Percentiles rank a stretch among this genome's conserved stretches.
phyloP scores from a whole-genome alignment of 805 yeast species.

The Sugiyamaella smithiae region DNA sequence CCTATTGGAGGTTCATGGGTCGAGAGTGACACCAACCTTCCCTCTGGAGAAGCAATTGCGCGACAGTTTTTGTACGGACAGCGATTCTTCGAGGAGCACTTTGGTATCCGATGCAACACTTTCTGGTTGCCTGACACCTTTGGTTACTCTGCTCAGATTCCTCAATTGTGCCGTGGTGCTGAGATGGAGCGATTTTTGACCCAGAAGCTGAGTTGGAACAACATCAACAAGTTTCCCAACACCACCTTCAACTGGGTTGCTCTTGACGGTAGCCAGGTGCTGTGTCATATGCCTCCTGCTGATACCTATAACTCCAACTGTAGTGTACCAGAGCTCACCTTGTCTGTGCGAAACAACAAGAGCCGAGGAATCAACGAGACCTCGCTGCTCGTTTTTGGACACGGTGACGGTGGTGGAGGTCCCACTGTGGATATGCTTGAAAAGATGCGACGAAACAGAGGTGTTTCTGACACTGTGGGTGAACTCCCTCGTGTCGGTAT shows the following conservation, averaged over 20 bases:
- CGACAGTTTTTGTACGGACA: conserved; percentile 92
- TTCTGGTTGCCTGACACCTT: conserved; percentile 98
- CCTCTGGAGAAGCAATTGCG: conserved; percentile 85
- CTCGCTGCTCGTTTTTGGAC: conserved; percentile 79
- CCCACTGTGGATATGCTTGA: conserved; percentile 92
- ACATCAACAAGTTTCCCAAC: conserved; percentile 86
- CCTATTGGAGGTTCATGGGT: conserved; percentile 99
- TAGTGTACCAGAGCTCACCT: conserved; percentile 82
- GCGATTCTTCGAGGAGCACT: conserved; percentile 72
- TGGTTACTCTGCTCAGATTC: conserved; percentile 93
- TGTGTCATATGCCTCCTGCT: conserved; percentile 98
- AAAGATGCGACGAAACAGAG: conserved; percentile 85
- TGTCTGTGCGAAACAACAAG: conserved; percentile 78
- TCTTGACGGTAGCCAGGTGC: conserved; percentile 86
- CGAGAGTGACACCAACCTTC: conserved; percentile 93
- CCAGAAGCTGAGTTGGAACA: conserved; percentile 95
- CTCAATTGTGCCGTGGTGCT: conserved; percentile 83
- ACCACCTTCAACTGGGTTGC: conserved; percentile 95
- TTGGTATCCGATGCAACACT: conserved; percentile 69
- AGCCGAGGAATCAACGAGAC: conserved; percentile 76
- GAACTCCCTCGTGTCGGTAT: conserved; percentile 76
- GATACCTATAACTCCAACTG: conserved; percentile 96
- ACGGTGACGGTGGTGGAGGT: conserved; percentile 99
- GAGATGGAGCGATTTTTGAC: conserved; percentile 84
- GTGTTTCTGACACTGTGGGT: conserved; percentile 80